Base-by-base conservation (phyloP, 345 rosid species). In the Citrus inodora region DNA sequence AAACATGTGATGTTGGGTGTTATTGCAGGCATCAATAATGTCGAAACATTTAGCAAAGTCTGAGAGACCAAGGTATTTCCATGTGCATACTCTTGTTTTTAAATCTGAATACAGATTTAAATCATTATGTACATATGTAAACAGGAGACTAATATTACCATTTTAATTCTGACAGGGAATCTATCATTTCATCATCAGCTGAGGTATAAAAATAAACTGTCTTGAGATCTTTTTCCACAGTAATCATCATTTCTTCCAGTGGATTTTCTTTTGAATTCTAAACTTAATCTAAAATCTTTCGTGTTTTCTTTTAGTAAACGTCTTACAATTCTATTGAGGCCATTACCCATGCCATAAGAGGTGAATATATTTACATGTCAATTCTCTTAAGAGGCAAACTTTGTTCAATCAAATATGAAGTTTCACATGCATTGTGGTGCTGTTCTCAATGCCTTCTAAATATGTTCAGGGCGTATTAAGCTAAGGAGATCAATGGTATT, bases 11-110 rank as follows among this genome's bases (percentile, higher is more conserved):
- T 62, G 7, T 24, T 71, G 53, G 76, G 55, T 78, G 51, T 55
- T 71, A 61, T 80, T 89, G 83, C 94, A 96, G 98, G 97, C 93
- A 81, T 94, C 94, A 35, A 89, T 94, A 77, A 91, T 94, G 97
- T 90, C 97, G 27, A 92, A 91, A 77, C 97, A 89, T 90, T 94
- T 91, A 79, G 86, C 95, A 0, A 91, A 91, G 87, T 80, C 94
- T 46, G 98, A 91, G 74, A 82, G 93, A 80, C 91, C 90, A 81
- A 90, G 96, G 98, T 95, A 87, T 71, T 71, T 55, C 67, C 10
- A 32, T 24, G 30, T n/a, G 22, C 38, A 21, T 30, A 46, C 56
- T 42, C 59, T 46, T 62, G 69, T 76, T 77, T 28, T 73, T 70
- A 7, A 46, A 25, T 13, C 79, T 42, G 61, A 67, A 32, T 27